Evolutionary conservation across 176 grass and related monocot genomes (phyloP).

Genomic region (Alloteropsis semialata): DNA sequence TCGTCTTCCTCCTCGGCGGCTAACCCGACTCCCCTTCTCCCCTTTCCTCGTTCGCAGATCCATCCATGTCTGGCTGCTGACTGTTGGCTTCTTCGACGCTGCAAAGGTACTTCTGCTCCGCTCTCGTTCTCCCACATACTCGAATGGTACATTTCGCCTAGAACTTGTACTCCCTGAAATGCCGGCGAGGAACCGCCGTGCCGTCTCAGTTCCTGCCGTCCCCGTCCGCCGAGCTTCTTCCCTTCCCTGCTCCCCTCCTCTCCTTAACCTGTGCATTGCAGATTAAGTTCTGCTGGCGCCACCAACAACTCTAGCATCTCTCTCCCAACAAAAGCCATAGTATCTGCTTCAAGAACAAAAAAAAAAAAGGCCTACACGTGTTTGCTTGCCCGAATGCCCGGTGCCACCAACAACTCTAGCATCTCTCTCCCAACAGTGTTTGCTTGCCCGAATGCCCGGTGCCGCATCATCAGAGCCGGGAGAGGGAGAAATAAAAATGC

Average conservation of each 20-base stretch:
- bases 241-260: too few relatives aligned
- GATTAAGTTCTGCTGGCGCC: neutral
- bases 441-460: neutral
- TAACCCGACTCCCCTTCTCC: neutral
- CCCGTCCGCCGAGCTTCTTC: neutral
- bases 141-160: neutral
- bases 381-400: too few relatives aligned
- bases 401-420: neutral
- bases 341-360: too few relatives aligned
- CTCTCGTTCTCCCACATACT: neutral
- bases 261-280: neutral
- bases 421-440: neutral
- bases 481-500: too few relatives aligned
- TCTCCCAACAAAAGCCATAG: neutral
- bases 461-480: neutral
- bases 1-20: neutral
- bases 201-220: neutral
- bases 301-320: neutral
- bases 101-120: conserved; percentile 20
- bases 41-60: conserved; percentile 20
- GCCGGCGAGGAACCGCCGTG: neutral
- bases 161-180: neutral
- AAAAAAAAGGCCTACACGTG: too few relatives aligned
- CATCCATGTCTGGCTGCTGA: conserved; percentile 9
- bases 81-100: neutral